Base-by-base conservation (phyloP, 805 yeast genomes). In the Priceomyces medius region DNA sequence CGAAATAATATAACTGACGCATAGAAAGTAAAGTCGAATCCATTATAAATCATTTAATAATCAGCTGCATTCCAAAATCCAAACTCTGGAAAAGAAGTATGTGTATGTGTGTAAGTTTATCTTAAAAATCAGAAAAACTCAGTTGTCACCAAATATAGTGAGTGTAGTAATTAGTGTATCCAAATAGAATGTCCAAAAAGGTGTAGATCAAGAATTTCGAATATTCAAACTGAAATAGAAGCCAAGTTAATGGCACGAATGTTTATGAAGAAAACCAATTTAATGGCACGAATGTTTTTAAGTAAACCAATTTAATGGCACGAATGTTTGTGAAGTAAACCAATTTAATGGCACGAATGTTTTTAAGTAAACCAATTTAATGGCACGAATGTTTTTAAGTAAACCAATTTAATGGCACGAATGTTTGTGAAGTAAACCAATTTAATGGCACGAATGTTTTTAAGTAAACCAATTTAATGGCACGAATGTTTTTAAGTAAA, bases 321-420 rank as follows among this genome's bases (percentile, higher is more conserved):
- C 29, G 29, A 26, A 26, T 32, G 23, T 20, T 31, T 10, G 8
- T 21, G 24, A 21, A 21, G 24, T 21, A 21, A 21, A 21, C 24
- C 24, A 21, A 21, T 7, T 21, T 21, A 21, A 21, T 21, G 24
- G 24, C 9, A 21, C 24, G 24, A 21, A 21, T 7, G 26, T 29
- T 21, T 29, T n/a, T 6, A 31, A 20, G 29, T 26, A 21, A 31
- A 36, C 37, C 39, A 40, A 40, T 4, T 40, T 19, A 40, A 41
- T 41, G 44, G 41, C n/a, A 28, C 23, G 28, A 39, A 41, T 31
- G 37, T 16, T 2, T 6, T 31, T 7, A 13, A 31, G 19, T 2
- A 28, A 37, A n/a, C 38, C 40, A 41, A 41, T 3, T 35, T 17
- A 41, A 41, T 41, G 41, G 41, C 10, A 38, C 41, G 35, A 39